Evolutionary conservation across 73 alveolate genomes (phyloP), one percentile per base, ranked within the genome.

Genomic region (Tetrahymena malaccensis): DNA sequence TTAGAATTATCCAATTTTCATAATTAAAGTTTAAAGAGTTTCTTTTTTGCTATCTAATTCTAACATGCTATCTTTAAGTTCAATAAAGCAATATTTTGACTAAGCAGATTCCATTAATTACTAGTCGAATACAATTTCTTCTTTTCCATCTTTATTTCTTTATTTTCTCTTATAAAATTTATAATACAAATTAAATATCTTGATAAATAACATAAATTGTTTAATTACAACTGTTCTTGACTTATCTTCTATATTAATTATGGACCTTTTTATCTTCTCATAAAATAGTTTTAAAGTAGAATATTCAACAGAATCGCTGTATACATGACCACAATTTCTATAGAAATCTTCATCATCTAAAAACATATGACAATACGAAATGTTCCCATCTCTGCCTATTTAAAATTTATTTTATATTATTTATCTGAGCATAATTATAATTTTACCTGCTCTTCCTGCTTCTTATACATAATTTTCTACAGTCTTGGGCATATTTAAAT

Each of bases 361-460:
- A 94, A 98, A 95, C 97, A 98, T 37, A 93, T 98, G 99, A 94
- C 99, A 98, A 44, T 98, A 94, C 4, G 99, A 99, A 25, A 94
- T 96, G 35, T 97, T 97, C 37, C 99, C 99, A 94, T 99, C 99
- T 96, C 99, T 96, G 17, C 89, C 89, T 70, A 11, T 70, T 27
- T 27, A 27, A 0, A 70, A 10, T 50, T 50, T 5, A 50, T 96
- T 8, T 99, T 96, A 17, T 10, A 9, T 6, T 43, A 35, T 34
- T 85, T 55, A 44, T 95, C 94, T 93, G 94, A 25, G 9, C 0
- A 10, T 40, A 40, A 7, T 40, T 40, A 37, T 0, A 70, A 25
- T 1, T 50, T 19, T 70, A 70, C 99, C 99, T 16, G 99, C 99
- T 58, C 99, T 96, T 19, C 99, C 99, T 7, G 98, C 98, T 96